phyloP scores from a whole-genome alignment of 805 yeast species.

The Saccharomycopsis guyanensis region DNA sequence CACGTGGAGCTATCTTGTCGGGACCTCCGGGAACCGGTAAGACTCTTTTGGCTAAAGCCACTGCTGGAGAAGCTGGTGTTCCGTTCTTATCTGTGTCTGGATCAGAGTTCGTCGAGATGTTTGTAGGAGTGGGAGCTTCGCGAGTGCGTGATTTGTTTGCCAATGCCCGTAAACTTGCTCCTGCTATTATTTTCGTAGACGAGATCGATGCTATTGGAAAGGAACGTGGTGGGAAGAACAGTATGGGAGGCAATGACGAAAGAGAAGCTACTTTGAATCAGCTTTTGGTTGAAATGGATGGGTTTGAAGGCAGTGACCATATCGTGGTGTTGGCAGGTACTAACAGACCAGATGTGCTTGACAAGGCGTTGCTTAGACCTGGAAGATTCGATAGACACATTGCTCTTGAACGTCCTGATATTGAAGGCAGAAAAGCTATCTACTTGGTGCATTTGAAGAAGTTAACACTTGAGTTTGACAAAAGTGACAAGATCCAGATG shows the following conservation, averaged over 20 bases:
- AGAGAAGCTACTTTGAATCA: conserved; percentile 95
- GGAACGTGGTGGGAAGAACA: conserved; percentile 67
- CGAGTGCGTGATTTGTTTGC: conserved; percentile 93
- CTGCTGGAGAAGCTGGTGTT: conserved; percentile 99
- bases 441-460: conserved; percentile 79
- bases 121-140: conserved; percentile 98
- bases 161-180: conserved; percentile 90
- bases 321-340: conserved; percentile 98
- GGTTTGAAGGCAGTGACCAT: conserved; percentile 84
- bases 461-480: conserved; percentile 48
- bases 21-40: conserved; percentile 99
- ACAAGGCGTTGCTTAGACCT: conserved; percentile 89
- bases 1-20: conserved; percentile 93
- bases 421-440: conserved; percentile 90
- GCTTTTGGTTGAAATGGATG: conserved; percentile 97
- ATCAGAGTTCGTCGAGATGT: conserved; percentile 97
- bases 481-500: conserved; percentile 36
- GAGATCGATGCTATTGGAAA: conserved; percentile 99
- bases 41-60: conserved; percentile 92
- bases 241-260: conserved; percentile 85
- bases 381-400: conserved; percentile 97
- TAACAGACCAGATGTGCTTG: conserved; percentile 89
- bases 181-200: conserved; percentile 93
- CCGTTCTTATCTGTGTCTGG: conserved; percentile 96
- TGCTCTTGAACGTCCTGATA: conserved; percentile 84